A percentile compares a stretch with the other conserved stretches of the same genome.
Conservation (phyloP, 148 eudicot species). For the Cornus controversa region DNA sequence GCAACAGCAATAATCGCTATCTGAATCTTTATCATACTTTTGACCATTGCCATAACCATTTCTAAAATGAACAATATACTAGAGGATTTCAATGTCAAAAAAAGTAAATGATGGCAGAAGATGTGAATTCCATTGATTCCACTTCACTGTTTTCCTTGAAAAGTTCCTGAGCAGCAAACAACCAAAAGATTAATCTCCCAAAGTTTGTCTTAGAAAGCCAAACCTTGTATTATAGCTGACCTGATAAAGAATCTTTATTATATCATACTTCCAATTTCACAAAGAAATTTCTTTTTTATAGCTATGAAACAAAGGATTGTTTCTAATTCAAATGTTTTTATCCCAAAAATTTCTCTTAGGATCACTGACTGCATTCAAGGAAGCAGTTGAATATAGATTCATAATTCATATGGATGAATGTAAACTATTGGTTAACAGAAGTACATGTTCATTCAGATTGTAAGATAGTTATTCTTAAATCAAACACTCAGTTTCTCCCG, state of each 20-base stretch:
- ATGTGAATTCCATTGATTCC: neutral
- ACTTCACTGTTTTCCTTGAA: neutral
- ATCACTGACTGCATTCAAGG: neutral
- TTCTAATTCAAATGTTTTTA: neutral
- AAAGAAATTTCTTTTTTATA: no score
- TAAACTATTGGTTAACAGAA: neutral
- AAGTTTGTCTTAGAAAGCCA: neutral
- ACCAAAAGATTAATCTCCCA: neutral
- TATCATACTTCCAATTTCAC: neutral
- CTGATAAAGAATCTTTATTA: neutral
- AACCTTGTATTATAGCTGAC: neutral
- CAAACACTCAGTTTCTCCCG: neutral
- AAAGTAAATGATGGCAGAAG: neutral
- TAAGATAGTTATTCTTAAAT: neutral
- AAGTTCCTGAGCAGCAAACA: neutral
- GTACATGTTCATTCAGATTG: neutral
- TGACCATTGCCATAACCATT: neutral
- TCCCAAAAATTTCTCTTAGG: neutral
- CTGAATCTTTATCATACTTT: neutral
- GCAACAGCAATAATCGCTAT: neutral
- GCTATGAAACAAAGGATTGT: no score
- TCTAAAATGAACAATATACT: neutral
- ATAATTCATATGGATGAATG: neutral
- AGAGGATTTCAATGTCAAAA: neutral
- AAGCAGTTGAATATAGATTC: neutral